phyloP scores from a whole-genome alignment of 2,329 filamentous ascomycete species.

The Fusarium compactum region DNA sequence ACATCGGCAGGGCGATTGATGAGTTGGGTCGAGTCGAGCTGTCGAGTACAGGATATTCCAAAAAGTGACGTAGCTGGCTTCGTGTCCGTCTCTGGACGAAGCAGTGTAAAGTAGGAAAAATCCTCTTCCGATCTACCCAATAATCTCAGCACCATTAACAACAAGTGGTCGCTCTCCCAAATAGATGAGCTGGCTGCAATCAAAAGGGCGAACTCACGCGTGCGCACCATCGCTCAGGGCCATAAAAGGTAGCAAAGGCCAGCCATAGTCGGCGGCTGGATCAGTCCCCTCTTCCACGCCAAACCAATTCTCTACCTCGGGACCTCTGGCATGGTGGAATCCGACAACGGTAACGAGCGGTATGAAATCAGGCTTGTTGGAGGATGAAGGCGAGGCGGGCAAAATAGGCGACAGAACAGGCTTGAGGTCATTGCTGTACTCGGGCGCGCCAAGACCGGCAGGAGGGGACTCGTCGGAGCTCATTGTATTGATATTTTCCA shows the following conservation, averaged over 20 bases:
- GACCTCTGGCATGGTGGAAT: constrained; percentile 87
- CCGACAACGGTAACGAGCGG: constrained; percentile 84
- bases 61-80: constrained; percentile 84
- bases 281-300: constrained; percentile 79
- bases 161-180: not conserved
- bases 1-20: constrained; percentile 86
- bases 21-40: constrained; percentile 84
- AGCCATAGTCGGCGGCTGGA: constrained; percentile 86
- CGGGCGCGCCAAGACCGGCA: constrained; percentile 40
- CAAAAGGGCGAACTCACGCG: constrained; percentile 69
- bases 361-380: constrained; percentile 60
- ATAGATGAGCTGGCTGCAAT: not conserved
- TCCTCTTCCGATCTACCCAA: constrained; percentile 84
- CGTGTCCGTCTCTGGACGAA: constrained; percentile 68
- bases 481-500: constrained; percentile 38
- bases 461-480: constrained; percentile 46
- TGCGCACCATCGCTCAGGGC: constrained; percentile 95
- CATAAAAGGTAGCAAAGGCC: constrained; percentile 95
- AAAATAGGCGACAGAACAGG: constrained; percentile 51
- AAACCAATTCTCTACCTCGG: constrained; percentile 94
- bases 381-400: constrained; percentile 49
- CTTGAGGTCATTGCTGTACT: constrained; percentile 44
- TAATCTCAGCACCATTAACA: constrained; percentile 31
- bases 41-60: constrained; percentile 93
- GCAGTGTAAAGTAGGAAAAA: constrained; percentile 97